Evolutionary conservation across 2,329 filamentous ascomycete genomes (phyloP), one percentile per base, ranked within the genome.

Genomic region (Byssochlamys sp.): DNA sequence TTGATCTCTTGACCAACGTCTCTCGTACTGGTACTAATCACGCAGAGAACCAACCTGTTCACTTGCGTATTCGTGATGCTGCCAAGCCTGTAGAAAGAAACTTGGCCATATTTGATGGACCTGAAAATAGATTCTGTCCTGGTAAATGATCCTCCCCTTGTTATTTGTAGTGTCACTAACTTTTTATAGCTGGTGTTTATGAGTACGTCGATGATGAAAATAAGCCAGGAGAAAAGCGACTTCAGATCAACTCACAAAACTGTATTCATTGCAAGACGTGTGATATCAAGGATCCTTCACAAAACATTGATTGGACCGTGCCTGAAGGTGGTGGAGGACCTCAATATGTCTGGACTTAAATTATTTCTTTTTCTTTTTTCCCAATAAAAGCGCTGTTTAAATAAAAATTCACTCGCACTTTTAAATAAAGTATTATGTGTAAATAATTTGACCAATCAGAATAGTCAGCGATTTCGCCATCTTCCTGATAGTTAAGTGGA

Each of bases 201-300:
- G 94, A 99, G 74, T 99, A 99, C 73, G 85, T 97, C 7, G 94
- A 97, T 77, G 94, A 99, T 70, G 83, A 87, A 55, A 86, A 81
- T 56, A 96, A 95, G 77, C 83, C 89, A 51, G 80, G 90, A 58
- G 94, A 94, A 7, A 91, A 97, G 65, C 81, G 91, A 58, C 99
- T 99, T 78, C 92, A 97, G 77, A 99, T 99, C 71, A 97, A 97
- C 69, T 79, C 91, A 53, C 92, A 97, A 74, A 97, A 96, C 77
- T 99, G 94, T 73, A 95, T 99, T 63, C 94, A 99, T 77, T 99
- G 94, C 82, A 99, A 99, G 82, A 99, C 94, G 11, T 99, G 94
- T 73, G 94, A 99, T 74, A 99, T 99, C 78, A 99, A 99, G 78
- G 92, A 90, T 14, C 94, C 94, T 6, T 84, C 87, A 61, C 94